These are phyloP conservation scores for Tetracladium marchalianum DNA, from an alignment of 495 filamentous ascomycete species.

Conservation along the genomic window DNA sequence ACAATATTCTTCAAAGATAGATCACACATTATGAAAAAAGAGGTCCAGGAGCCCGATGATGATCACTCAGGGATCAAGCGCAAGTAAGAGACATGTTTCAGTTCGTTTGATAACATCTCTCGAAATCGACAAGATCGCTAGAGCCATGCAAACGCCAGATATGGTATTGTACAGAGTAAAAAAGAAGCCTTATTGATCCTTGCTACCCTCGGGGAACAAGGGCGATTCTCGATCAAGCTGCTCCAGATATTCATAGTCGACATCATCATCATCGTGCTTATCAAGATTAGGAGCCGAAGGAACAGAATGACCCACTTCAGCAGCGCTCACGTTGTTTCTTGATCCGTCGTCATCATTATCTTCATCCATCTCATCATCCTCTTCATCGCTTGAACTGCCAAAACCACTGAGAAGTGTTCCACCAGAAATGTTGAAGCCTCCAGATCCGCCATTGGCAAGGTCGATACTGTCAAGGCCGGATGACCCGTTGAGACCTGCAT, in stretches of 20 bases:
- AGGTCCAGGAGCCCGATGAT: too few relatives aligned
- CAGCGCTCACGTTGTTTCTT: slow-evolving; percentile 15
- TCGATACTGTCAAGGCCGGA: slow-evolving; percentile 67
- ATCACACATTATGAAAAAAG: slow-evolving; percentile 4
- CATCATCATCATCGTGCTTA: slow-evolving; percentile 18
- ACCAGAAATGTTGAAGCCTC: slow-evolving; percentile 55
- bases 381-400: slow-evolving; percentile 89
- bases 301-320: slow-evolving; percentile 24
- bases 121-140: slow-evolving; percentile 2
- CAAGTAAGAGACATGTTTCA: too few relatives aligned
- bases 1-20: neutral
- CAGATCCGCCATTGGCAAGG: slow-evolving; percentile 53
- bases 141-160: slow-evolving; percentile 1
- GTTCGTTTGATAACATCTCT: slow-evolving; percentile 7
- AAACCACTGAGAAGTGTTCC: slow-evolving; percentile 84
- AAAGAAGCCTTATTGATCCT: slow-evolving; percentile 7
- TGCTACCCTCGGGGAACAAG: slow-evolving; percentile 19
- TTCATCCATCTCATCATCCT: slow-evolving; percentile 91
- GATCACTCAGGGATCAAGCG: too few relatives aligned
- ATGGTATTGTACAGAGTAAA: slow-evolving; percentile 20
- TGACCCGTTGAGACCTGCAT: slow-evolving; percentile 56
- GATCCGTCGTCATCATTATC: slow-evolving; percentile 54
- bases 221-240: slow-evolving; percentile 22
- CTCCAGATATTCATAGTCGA: slow-evolving; percentile 23
- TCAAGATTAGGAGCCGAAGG: slow-evolving; percentile 23